Percentiles rank a stretch among this genome's conserved stretches.
These are phyloP conservation scores for Hysterangium stoloniferum DNA, from an alignment of 768 basidiomycete species.

Conservation along the genomic window DNA sequence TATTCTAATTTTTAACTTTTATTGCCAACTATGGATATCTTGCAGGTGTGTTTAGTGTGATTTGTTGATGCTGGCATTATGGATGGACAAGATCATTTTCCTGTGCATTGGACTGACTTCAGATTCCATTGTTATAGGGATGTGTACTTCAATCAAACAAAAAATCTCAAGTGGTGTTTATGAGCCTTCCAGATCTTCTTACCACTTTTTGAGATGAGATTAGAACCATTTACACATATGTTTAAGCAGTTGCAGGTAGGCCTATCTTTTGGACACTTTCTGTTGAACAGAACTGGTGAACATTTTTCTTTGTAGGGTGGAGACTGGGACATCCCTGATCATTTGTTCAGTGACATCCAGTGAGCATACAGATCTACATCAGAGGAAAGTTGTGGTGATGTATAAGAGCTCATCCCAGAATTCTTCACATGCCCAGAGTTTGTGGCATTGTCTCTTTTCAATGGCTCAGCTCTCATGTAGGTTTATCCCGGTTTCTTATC, in stretches of 20 bases:
- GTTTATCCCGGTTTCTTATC: conserved; percentile 59
- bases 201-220: conserved; percentile 85
- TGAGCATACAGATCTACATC: conserved; percentile 81
- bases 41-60: too few relatives aligned
- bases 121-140: too few relatives aligned
- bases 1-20: too few relatives aligned
- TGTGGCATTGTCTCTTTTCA: conserved; percentile 15
- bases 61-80: too few relatives aligned
- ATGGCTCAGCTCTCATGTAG: not conserved
- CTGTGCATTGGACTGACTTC: too few relatives aligned
- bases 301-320: conserved; percentile 52
- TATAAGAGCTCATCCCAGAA: conserved; percentile 87
- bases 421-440: conserved; percentile 81
- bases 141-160: too few relatives aligned
- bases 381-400: conserved; percentile 80
- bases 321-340: conserved; percentile 88
- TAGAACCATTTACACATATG: conserved; percentile 88
- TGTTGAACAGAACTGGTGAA: not conserved
- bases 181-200: too few relatives aligned
- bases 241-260: conserved; percentile 81
- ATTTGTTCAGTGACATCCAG: conserved; percentile 76
- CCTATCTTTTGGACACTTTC: conserved; percentile 16
- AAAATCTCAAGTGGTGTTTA: too few relatives aligned
- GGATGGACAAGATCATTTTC: too few relatives aligned
- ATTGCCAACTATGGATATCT: too few relatives aligned